phyloP scores from a whole-genome alignment of 495 filamentous ascomycete species.

The Neurospora sp. region DNA sequence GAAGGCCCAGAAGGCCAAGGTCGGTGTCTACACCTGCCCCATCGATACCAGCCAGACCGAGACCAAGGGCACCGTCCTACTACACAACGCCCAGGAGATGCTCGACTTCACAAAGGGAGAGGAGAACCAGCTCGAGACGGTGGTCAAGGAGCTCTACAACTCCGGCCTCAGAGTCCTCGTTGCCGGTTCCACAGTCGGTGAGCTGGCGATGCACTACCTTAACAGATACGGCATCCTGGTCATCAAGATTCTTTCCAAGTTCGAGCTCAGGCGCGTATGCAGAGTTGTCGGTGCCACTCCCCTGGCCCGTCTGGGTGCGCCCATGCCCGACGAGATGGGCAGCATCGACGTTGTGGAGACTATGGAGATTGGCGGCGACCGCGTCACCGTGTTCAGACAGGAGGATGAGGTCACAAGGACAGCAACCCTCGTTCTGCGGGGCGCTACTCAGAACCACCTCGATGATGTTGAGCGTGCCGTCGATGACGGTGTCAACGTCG shows the following conservation, averaged over 20 bases:
- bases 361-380: conserved; percentile 94
- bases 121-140: conserved; percentile 77
- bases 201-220: conserved; percentile 94
- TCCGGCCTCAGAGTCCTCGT: conserved; percentile 86
- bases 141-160: conserved; percentile 92
- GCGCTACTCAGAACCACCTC: conserved; percentile 94
- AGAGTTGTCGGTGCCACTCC: conserved; percentile 94
- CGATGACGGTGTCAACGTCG: conserved; percentile 96
- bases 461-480: conserved; percentile 97
- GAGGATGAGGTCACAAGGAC: conserved; percentile 87
- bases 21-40: conserved; percentile 91
- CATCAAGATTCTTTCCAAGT: conserved; percentile 97
- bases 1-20: conserved; percentile 85
- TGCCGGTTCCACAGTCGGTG: conserved; percentile 83
- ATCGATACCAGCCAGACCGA: conserved; percentile 95
- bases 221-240: conserved; percentile 93
- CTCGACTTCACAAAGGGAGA: conserved; percentile 96
- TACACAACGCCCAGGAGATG: conserved; percentile 98
- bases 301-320: conserved; percentile 86
- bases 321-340: conserved; percentile 99
- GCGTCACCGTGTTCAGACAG: conserved; percentile 97
- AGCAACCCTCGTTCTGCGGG: conserved; percentile 87
- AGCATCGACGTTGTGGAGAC: conserved; percentile 92
- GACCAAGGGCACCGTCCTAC: conserved; percentile 98
- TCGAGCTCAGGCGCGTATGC: conserved; percentile 87